These are phyloP conservation scores for Sutorius eximius DNA, from an alignment of 1,284 basidiomycete genomes.

Conservation along the genomic window DNA sequence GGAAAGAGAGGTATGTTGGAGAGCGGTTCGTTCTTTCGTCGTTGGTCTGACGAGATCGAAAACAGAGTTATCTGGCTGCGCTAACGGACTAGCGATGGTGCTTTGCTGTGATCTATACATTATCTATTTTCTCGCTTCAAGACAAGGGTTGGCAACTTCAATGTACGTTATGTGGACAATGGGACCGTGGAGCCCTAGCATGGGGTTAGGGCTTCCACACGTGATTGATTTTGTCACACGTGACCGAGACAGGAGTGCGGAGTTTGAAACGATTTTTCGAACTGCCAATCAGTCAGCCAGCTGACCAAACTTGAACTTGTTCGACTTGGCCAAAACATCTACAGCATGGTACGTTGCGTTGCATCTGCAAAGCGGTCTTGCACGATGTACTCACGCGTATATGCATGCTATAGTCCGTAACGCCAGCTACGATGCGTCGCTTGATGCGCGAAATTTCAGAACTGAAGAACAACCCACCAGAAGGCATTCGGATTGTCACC, in stretches of 20 bases:
- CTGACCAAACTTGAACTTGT: conserved; percentile 13
- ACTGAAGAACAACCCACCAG: conserved; percentile 77
- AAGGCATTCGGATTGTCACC: conserved; percentile 83
- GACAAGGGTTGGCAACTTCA: background rate
- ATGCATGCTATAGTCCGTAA: conserved; percentile 38
- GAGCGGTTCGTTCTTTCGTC: background rate
- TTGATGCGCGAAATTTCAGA: conserved; percentile 83
- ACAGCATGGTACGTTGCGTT: conserved; percentile 27
- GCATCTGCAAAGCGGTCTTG: background rate
- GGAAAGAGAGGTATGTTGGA: conserved; percentile 64
- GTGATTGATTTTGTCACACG: conserved; percentile 34
- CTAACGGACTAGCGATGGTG: conserved; percentile 21
- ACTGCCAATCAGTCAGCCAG: conserved; percentile 24
- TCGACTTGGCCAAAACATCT: background rate
- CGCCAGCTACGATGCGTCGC: conserved; percentile 64
- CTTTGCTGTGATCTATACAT: conserved; percentile 12
- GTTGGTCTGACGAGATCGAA: conserved; percentile 6
- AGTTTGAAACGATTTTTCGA: conserved; percentile 33
- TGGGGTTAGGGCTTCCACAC: conserved; percentile 19
- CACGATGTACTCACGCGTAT: background rate
- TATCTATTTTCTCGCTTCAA: background rate
- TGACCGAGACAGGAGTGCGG: conserved; percentile 24
- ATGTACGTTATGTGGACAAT: background rate
- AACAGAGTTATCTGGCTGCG: conserved; percentile 32
- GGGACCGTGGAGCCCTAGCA: background rate